Base-by-base conservation (phyloP, 176 grass and related monocot genomes). In the Coix lacrymajobi region DNA sequence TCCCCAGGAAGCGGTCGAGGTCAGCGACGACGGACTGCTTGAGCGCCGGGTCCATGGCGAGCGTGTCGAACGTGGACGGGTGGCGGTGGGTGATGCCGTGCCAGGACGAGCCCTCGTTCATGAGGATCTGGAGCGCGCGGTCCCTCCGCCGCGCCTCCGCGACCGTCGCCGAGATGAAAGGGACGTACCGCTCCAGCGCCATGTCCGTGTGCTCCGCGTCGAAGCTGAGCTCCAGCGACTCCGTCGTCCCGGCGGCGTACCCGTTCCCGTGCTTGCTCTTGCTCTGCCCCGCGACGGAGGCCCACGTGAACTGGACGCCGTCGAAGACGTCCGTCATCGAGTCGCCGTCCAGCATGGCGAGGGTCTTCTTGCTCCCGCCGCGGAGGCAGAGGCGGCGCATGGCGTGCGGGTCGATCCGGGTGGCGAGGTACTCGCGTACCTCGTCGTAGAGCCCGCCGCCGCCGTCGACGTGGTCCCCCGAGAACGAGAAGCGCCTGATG, bases 61-160 rank as follows among this genome's bases (percentile, higher is more conserved):
- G 36, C 49, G 71, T 87, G 71, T 49, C 71, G 39, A 87, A 87
- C 38, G 71, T 87, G 36, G 85, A 5, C 1, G 79, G 79, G 71
- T 87, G 85, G 17, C 82, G 52, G 51, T 88, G 79, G 1, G 0
- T 71, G 33, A 87, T 49, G 13, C 40, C 68, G 19, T 0, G 14
- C 86, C 80, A 88, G 43, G 11, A 10, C 16, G 11, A 4, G 13
- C 66, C 20, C 52, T 82, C 72, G 64, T 62, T 87, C 39, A 83
- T 28, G 73, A 37, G 83, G 72, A 87, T 82, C 72, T 14, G 20
- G n/a, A 82, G 85, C 29, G 31, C 26, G 25, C 64, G 24, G 4
- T 77, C 31, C 38, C 3, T n/a, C n/a, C 25, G 62, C 71, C 16
- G 51, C 29, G 17, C 25, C 37, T 62, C 37, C 22, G 44, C 37